Conservation (phyloP, 192 early-diverging fungal species). For the Backusella psychrophila region DNA sequence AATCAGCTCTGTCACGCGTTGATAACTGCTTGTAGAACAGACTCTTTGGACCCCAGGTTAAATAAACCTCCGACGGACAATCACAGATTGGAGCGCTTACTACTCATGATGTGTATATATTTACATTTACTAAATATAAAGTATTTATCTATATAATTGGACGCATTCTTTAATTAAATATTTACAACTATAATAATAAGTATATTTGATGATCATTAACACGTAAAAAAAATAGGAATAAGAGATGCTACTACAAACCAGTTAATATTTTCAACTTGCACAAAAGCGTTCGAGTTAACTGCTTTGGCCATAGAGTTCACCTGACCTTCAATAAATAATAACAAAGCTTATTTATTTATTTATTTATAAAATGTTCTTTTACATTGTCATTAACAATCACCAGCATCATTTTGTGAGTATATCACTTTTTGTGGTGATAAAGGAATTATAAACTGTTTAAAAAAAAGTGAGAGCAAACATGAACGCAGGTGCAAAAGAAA, state of each 20-base stretch:
- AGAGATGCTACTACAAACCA: background rate
- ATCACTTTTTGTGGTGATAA: background rate
- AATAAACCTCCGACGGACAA: conserved; percentile 4
- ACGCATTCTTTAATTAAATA: no score
- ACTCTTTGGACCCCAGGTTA: conserved; percentile 1
- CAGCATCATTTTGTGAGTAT: background rate
- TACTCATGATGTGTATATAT: no score
- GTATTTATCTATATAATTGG: no score
- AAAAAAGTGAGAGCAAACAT: background rate
- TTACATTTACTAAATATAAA: background rate
- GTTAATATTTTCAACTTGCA: background rate
- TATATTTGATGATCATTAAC: no score
- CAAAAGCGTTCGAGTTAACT: background rate
- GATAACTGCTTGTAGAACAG: conserved; percentile 1
- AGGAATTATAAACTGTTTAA: background rate
- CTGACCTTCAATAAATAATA: conserved; percentile 5
- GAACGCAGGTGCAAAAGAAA: background rate
- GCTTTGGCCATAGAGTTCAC: background rate
- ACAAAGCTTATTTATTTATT: background rate
- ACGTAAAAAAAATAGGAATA: background rate
- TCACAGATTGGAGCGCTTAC: background rate
- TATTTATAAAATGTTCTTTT: background rate
- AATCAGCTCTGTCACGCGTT: conserved; percentile 4
- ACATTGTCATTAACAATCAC: background rate
- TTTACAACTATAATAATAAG: background rate